Conservation (phyloP, 148 eudicot species). For the Camellia sinensis region DNA sequence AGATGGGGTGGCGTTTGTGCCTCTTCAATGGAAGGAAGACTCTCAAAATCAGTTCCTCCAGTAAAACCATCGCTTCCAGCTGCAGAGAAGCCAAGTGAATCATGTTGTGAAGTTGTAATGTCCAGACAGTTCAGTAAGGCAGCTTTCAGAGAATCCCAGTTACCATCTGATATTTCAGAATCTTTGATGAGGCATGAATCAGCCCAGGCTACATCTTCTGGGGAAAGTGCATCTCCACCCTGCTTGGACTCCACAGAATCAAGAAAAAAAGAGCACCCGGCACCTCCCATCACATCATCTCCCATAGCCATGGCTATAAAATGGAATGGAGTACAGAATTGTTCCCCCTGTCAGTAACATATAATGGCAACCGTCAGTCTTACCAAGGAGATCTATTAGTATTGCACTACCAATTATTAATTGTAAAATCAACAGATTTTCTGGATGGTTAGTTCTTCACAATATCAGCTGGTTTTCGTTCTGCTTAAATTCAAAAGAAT, state of each 20-base stretch:
- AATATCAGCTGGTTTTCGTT: not conserved
- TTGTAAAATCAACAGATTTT: not conserved
- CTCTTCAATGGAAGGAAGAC: conserved; percentile 14
- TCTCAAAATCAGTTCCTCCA: conserved; percentile 20
- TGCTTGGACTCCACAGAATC: conserved; percentile 22
- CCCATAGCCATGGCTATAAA: conserved; percentile 25
- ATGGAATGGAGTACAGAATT: not conserved
- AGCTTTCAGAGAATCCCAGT: conserved; percentile 52
- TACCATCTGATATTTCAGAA: conserved; percentile 24
- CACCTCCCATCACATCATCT: conserved; percentile 34
- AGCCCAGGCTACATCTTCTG: conserved; percentile 65
- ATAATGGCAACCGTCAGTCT: not conserved
- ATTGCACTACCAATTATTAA: not conserved
- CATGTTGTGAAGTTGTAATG: conserved; percentile 33
- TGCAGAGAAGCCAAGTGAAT: conserved; percentile 14
- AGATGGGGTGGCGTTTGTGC: conserved; percentile 12
- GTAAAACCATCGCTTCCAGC: conserved; percentile 12
- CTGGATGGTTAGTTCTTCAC: not conserved
- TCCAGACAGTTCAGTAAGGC: conserved; percentile 34
- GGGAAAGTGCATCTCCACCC: conserved; percentile 31
- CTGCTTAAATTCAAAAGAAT: not conserved
- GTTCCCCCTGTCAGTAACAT: not conserved
- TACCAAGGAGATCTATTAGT: not conserved
- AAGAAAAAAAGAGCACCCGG: conserved; percentile 9
- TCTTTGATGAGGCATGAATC: conserved; percentile 63